Base-by-base conservation (phyloP, 495 filamentous ascomycete genomes). In the Daldinia childiae region DNA sequence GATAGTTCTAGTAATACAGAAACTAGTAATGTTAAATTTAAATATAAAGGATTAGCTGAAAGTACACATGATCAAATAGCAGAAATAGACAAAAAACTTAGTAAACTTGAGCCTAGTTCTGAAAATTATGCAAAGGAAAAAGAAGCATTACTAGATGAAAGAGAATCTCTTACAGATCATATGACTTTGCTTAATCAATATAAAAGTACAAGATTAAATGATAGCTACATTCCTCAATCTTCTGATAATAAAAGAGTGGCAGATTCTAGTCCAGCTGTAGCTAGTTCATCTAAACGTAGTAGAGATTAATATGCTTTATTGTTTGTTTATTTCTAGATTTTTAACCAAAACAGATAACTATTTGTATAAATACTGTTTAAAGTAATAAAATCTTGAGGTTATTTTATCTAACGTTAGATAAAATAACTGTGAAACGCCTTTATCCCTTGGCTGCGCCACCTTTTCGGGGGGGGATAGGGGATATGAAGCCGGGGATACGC, bases 171-270 rank as follows among this genome's bases (percentile, higher is more conserved):
- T 64, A 64, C 62, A 57, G 52, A 57, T 57, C 34, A 64, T 57
- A 57, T 64, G 62, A 64, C 62, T 64, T 64, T 64, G 34, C 51
- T 64, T 64, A 64, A 64, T 57, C 62, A 64, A 64, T 64, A 45
- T 64, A 64, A 50, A 64, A 64, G 62, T 64, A 64, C 62, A 64
- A 64, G 62, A 64, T 56, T 32, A 29, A 50, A 64, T 56, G 26
- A 64, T 64, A 64, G 52, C 38, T 64, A 64, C 26, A 64, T 57
- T 27, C 62, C 62, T 64, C 51, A 57, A 64, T 58, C 62, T 58
- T 64, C 62, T 57, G 62, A 64, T 34, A 64, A 64, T 57, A 64
- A 64, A 64, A 64, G 62, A 64, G 17, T 57, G 52, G 36, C 32
- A 57, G 52, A 58, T 57, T 64, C 36, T 64, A 64, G 32, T 64